phyloP scores from a whole-genome alignment of 257 asterid species.

The Sherardia arvensis region DNA sequence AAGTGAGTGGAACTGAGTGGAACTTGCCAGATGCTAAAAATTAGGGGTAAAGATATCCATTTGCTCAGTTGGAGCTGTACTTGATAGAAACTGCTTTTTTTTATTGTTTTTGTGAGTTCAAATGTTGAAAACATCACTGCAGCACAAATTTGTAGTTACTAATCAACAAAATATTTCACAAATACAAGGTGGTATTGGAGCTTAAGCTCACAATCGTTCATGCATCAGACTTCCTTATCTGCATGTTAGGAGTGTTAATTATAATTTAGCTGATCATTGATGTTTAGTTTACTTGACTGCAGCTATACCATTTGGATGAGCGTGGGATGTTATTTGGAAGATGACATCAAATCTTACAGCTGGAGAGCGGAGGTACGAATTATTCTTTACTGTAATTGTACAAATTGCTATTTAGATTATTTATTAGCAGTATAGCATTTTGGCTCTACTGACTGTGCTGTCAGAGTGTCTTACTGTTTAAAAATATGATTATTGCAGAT shows the following conservation, averaged over 20 bases:
- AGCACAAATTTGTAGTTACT: not conserved
- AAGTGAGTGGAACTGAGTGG: not conserved
- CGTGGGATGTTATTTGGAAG: conserved; percentile 40
- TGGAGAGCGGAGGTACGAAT: conserved; percentile 83
- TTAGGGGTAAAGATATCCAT: not conserved
- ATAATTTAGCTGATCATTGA: not conserved
- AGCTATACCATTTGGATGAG: conserved; percentile 44
- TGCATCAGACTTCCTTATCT: not conserved
- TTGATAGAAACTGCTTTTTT: not conserved
- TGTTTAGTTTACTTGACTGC: conserved; percentile 13
- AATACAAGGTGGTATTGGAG: not conserved
- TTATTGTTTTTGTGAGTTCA: too few species aligned
- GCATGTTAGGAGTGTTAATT: not conserved
- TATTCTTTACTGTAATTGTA: not conserved
- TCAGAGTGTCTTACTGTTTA: conserved; percentile 5
- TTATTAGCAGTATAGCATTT: not conserved
- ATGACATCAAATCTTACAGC: conserved; percentile 82
- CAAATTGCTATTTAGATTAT: not conserved
- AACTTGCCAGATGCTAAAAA: not conserved
- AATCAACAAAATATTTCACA: not conserved
- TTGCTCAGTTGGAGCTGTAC: not conserved
- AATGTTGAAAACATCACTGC: not conserved
- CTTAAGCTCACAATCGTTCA: not conserved
- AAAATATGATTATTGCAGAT: conserved; percentile 29
- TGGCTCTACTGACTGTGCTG: not conserved